These are phyloP conservation scores for Chaetoscypha palmicola DNA, from an alignment of 2,329 filamentous ascomycete species.

Conservation along the genomic window DNA sequence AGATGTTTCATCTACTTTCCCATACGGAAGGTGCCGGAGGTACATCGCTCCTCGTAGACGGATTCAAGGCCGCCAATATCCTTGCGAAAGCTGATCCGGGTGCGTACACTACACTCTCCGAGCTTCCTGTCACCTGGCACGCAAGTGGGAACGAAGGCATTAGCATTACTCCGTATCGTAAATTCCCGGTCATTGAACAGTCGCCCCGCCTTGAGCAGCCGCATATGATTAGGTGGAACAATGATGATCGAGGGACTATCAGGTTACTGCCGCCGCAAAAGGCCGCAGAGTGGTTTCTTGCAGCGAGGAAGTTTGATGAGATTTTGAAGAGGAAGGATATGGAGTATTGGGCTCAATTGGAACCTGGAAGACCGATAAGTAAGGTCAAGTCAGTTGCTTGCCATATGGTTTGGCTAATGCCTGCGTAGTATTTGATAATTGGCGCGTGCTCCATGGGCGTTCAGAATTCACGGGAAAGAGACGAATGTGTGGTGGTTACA, in stretches of 20 bases:
- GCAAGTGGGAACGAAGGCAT: slow-evolving; percentile 82
- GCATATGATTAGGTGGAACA: slow-evolving; percentile 79
- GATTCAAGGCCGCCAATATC: slow-evolving; percentile 63
- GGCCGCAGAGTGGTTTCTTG: slow-evolving; percentile 62
- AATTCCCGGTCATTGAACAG: slow-evolving; percentile 60
- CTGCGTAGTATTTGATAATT: slow-evolving; percentile 80
- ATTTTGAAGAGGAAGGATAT: slow-evolving; percentile 58
- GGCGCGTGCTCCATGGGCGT: slow-evolving; percentile 85
- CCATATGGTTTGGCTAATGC: not conserved
- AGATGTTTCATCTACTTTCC: slow-evolving; percentile 86
- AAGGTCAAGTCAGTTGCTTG: slow-evolving; percentile 31
- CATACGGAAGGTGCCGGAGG: slow-evolving; percentile 67
- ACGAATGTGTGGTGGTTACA: slow-evolving; percentile 85
- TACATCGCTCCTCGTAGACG: slow-evolving; percentile 76
- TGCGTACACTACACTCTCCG: slow-evolving; percentile 52
- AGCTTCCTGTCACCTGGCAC: slow-evolving; percentile 62
- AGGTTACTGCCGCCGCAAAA: slow-evolving; percentile 2
- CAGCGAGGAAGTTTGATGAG: slow-evolving; percentile 66
- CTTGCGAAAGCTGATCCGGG: slow-evolving; percentile 47
- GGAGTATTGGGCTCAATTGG: slow-evolving; percentile 74
- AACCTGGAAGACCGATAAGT: slow-evolving; percentile 73
- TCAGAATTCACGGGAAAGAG: slow-evolving; percentile 75
- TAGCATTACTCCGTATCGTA: slow-evolving; percentile 63
- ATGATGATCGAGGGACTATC: slow-evolving; percentile 69
- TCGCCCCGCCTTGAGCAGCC: slow-evolving; percentile 33